phyloP scores from a whole-genome alignment of 768 basidiomycete species.

The Scleroderma bovista region DNA sequence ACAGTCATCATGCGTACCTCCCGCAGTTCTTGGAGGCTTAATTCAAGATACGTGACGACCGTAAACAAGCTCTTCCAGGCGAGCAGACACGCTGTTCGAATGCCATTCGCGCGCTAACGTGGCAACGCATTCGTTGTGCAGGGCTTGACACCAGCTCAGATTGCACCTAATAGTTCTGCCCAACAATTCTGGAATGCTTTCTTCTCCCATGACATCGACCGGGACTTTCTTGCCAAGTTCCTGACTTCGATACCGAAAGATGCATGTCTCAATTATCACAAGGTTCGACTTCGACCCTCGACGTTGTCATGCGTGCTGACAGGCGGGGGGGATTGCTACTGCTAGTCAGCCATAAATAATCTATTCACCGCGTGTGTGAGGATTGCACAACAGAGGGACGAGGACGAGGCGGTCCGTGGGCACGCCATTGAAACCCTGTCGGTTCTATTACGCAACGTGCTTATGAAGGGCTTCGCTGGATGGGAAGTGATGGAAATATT shows the following conservation, averaged over 20 bases:
- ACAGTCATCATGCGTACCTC: constrained; percentile 12
- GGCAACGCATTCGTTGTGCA: constrained; percentile 14
- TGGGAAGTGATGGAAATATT: constrained; percentile 73
- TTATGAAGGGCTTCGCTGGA: constrained; percentile 56
- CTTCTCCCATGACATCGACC: constrained; percentile 48
- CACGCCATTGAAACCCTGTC: constrained; percentile 51
- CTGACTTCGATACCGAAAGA: constrained; percentile 42
- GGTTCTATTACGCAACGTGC: constrained; percentile 40
- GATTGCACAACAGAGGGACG: constrained; percentile 33
- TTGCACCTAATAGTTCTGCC: constrained; percentile 39
- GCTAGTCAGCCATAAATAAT: constrained; percentile 46
- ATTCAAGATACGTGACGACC: constrained; percentile 43
- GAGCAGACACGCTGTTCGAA: constrained; percentile 2
- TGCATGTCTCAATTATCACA: constrained; percentile 42
- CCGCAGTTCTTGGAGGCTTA: constrained; percentile 20
- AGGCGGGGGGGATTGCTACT: constrained; percentile 8
- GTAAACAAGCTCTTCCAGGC: constrained; percentile 48
- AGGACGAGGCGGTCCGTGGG: constrained; percentile 11
- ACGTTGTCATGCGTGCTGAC: background rate
- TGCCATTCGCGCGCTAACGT: background rate
- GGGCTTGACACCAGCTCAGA: constrained; percentile 39
- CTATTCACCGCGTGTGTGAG: constrained; percentile 45
- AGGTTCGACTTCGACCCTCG: constrained; percentile 34
- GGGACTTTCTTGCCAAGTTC: constrained; percentile 36
- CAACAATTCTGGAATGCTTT: constrained; percentile 49